phyloP scores from a whole-genome alignment of 352 stramenopile species.

The Aphanomyces stellatus region DNA sequence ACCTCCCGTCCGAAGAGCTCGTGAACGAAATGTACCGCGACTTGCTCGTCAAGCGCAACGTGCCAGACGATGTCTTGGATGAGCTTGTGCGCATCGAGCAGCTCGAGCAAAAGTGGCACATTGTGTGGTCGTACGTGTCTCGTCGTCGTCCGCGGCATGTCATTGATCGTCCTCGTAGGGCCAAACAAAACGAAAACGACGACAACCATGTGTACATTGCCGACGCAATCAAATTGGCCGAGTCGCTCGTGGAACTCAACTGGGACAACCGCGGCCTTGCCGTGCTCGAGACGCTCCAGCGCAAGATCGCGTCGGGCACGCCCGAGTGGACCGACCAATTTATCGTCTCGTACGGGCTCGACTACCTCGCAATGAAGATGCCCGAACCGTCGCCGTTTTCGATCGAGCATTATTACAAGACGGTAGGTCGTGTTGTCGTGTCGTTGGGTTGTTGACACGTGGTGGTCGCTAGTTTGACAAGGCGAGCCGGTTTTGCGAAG shows the following conservation, averaged over 20 bases:
- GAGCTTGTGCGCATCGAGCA: constrained; percentile 76
- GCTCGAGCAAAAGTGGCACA: constrained; percentile 80
- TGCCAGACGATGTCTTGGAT: constrained; percentile 78
- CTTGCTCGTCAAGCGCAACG: constrained; percentile 61
- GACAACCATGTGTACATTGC: constrained; percentile 47
- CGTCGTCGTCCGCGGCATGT: too few relatives aligned
- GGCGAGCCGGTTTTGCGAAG: constrained; percentile 60
- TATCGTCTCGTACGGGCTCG: constrained; percentile 58
- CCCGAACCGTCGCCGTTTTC: constrained; percentile 72
- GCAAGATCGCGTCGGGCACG: constrained; percentile 59
- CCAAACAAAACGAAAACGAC: constrained; percentile 71
- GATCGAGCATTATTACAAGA: constrained; percentile 42
- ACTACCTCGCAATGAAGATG: constrained; percentile 83
- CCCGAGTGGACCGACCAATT: constrained; percentile 75
- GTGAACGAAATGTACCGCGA: constrained; percentile 85
- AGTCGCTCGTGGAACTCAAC: constrained; percentile 71
- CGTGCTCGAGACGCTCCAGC: constrained; percentile 55
- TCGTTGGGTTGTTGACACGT: neutral
- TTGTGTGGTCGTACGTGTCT: constrained; percentile 59
- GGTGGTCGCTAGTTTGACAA: constrained; percentile 50
- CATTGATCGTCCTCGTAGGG: constrained; percentile 15
- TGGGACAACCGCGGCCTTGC: constrained; percentile 76
- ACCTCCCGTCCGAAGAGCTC: constrained; percentile 40
- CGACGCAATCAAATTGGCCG: constrained; percentile 54
- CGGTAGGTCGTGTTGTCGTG: neutral